A percentile compares a stretch with the other conserved stretches of the same genome.
phyloP scores from a whole-genome alignment of 106 monocot species.

The Vanilla planifolia region DNA sequence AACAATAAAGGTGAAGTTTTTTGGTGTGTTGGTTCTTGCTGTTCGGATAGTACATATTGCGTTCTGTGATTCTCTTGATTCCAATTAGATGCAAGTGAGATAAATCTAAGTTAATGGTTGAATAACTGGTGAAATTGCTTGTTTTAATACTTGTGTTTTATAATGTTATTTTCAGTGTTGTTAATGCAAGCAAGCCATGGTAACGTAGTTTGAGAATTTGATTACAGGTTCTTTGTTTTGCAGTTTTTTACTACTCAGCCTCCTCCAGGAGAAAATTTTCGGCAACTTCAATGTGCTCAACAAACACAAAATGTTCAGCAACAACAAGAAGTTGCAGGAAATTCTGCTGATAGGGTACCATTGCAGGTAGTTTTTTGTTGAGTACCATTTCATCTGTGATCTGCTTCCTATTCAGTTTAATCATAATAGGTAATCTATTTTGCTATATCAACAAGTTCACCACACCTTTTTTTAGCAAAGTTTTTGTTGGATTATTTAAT shows the following conservation, averaged over 20 bases:
- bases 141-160: background rate
- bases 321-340: constrained; percentile 49
- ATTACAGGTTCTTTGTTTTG: too few species aligned
- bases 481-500: too few species aligned
- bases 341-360: constrained; percentile 51
- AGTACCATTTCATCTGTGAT: too few species aligned
- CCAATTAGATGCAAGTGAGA: background rate
- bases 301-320: constrained; percentile 6
- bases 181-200: too few species aligned
- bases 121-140: background rate
- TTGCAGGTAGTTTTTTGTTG: constrained; percentile 35
- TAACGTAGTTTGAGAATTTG: too few species aligned
- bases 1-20: constrained; percentile 24
- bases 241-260: constrained; percentile 13
- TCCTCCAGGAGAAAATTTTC: constrained; percentile 7
- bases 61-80: background rate
- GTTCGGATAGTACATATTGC: background rate
- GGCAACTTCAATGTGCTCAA: background rate
- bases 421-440: too few species aligned
- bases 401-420: too few species aligned
- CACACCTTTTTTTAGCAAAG: too few species aligned
- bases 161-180: background rate
- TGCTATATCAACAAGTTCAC: too few species aligned
- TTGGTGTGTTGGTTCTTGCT: background rate
- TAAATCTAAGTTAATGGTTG: background rate